These are phyloP conservation scores for Ophiocordyceps robertsii DNA, from an alignment of 2,329 filamentous ascomycete genomes.

Conservation along the genomic window DNA sequence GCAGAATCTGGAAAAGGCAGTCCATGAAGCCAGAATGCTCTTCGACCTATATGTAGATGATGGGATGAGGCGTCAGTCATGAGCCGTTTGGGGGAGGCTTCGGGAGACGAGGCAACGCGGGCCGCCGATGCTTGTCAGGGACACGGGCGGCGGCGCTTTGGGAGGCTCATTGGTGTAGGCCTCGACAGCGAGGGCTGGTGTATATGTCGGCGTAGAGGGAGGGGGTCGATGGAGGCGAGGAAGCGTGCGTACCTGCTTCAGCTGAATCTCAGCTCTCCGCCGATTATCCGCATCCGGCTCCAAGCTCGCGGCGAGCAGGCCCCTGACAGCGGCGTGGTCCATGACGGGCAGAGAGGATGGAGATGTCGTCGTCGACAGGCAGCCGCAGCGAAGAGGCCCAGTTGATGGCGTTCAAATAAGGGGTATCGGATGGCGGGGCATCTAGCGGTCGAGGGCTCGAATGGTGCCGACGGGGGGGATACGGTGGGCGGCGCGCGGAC, in stretches of 20 bases:
- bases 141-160: neutral
- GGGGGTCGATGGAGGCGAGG: neutral
- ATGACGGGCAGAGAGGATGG: constrained; percentile 27
- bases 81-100: neutral
- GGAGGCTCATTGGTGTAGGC: neutral
- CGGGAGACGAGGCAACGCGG: neutral
- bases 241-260: constrained; percentile 58
- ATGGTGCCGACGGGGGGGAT: neutral
- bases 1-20: constrained; percentile 79
- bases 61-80: neutral
- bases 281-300: constrained; percentile 61
- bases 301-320: constrained; percentile 65
- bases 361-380: neutral
- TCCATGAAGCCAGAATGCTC: constrained; percentile 81
- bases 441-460: constrained; percentile 1
- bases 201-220: neutral
- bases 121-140: neutral
- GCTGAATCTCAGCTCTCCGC: constrained; percentile 64
- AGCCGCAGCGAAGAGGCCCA: neutral
- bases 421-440: constrained; percentile 3
- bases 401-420: constrained; percentile 3
- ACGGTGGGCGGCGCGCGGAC: neutral
- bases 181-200: neutral
- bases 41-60: constrained; percentile 53
- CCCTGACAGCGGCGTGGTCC: constrained; percentile 63